phyloP scores from a whole-genome alignment of 2,329 filamentous ascomycete species.

The Fusarium sp. region DNA sequence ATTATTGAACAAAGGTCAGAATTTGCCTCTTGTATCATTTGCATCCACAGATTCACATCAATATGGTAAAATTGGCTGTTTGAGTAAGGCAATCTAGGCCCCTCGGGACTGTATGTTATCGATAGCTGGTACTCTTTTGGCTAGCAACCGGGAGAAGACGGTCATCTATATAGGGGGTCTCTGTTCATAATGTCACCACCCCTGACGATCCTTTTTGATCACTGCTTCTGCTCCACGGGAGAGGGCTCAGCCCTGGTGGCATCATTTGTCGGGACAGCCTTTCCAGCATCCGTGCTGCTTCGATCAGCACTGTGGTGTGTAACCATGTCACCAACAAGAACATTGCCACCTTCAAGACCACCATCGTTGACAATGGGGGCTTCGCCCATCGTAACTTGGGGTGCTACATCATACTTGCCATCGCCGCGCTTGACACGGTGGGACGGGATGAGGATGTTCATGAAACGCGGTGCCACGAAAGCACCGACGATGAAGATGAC shows the following conservation, averaged over 20 bases:
- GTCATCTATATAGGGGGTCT: no score
- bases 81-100: no score
- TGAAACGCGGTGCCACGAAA: slow-evolving; percentile 31
- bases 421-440: slow-evolving; percentile 34
- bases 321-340: neutral
- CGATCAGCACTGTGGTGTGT: slow-evolving; percentile 11
- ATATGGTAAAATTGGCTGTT: no score
- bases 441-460: slow-evolving; percentile 30
- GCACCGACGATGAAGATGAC: slow-evolving; percentile 38
- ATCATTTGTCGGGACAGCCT: slow-evolving; percentile 14
- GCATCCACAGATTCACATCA: no score
- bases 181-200: no score
- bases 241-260: neutral
- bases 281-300: slow-evolving; percentile 32
- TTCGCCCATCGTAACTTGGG: slow-evolving; percentile 37
- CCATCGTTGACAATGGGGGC: slow-evolving; percentile 22
- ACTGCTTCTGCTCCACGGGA: slow-evolving; percentile 12
- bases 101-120: no score
- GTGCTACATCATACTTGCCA: slow-evolving; percentile 40
- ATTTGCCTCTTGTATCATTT: no score
- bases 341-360: slow-evolving; percentile 23
- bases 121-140: no score
- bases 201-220: neutral
- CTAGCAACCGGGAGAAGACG: no score
- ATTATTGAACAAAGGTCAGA: no score